phyloP scores from a whole-genome alignment of 2,329 filamentous ascomycete species.

The Microdochium trichocladiopsis region DNA sequence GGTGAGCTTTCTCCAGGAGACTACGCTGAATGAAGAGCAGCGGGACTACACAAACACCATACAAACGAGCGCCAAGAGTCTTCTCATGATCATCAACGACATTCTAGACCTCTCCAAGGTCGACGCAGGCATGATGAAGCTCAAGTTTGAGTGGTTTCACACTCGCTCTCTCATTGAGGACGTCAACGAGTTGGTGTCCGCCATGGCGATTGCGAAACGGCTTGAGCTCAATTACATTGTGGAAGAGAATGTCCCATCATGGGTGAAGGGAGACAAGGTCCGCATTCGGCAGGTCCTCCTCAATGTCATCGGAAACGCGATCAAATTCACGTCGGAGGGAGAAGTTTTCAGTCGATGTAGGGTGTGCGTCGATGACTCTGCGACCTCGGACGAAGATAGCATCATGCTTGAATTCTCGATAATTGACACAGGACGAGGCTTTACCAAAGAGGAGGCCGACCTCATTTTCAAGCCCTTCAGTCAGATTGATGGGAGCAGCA shows the following conservation, averaged over 20 bases:
- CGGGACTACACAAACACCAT: slow-evolving; percentile 95
- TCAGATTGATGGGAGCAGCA: slow-evolving; percentile 90
- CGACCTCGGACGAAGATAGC: slow-evolving; percentile 42
- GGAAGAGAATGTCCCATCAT: slow-evolving; percentile 81
- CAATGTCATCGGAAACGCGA: slow-evolving; percentile 94
- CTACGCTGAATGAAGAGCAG: slow-evolving; percentile 79
- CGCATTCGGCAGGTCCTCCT: slow-evolving; percentile 89
- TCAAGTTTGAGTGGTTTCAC: slow-evolving; percentile 91
- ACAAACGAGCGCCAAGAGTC: slow-evolving; percentile 85
- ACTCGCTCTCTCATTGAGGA: slow-evolving; percentile 89
- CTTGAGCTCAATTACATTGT: slow-evolving; percentile 94
- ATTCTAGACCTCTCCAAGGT: slow-evolving; percentile 94
- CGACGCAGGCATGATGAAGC: slow-evolving; percentile 94
- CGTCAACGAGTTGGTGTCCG: slow-evolving; percentile 90
- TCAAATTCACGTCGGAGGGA: slow-evolving; percentile 89
- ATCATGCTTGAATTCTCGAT: slow-evolving; percentile 85
- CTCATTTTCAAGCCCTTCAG: slow-evolving; percentile 96
- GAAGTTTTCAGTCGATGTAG: slow-evolving; percentile 88
- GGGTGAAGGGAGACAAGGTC: slow-evolving; percentile 92
- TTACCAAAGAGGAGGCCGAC: slow-evolving; percentile 81
- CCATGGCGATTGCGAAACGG: slow-evolving; percentile 89
- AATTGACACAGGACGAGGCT: slow-evolving; percentile 86
- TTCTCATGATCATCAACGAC: slow-evolving; percentile 94
- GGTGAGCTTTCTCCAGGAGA: slow-evolving; percentile 93
- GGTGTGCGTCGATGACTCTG: slow-evolving; percentile 34